A percentile compares a stretch with the other conserved stretches of the same genome.
Evolutionary conservation across 1,284 basidiomycete species (phyloP).

Genomic region (Ganoderma leucocontextum): DNA sequence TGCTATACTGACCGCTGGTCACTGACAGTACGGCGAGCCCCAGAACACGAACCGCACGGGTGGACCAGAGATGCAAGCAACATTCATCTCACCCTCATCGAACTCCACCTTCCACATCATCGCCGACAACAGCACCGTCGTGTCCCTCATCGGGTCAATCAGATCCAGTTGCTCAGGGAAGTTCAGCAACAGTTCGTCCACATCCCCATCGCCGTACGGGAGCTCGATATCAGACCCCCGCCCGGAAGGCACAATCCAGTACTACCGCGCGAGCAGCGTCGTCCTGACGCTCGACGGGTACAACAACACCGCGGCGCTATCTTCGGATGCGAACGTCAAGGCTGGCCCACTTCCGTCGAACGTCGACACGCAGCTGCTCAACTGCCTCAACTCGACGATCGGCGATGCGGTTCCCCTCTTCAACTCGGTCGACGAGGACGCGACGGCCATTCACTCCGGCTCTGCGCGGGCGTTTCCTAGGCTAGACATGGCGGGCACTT

Average conservation of each 20-base stretch:
- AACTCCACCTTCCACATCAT: conserved; percentile 63
- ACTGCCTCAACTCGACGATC: conserved; percentile 64
- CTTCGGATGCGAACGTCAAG: conserved; percentile 48
- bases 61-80: conserved; percentile 58
- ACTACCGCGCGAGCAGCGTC: conserved; percentile 66
- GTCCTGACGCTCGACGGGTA: conserved; percentile 68
- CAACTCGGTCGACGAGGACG: conserved; percentile 30
- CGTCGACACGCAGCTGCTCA: conserved; percentile 55
- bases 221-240: conserved; percentile 40
- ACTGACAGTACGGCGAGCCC: conserved; percentile 59
- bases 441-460: neutral
- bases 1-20: neutral
- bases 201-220: conserved; percentile 22
- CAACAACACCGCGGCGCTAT: conserved; percentile 61
- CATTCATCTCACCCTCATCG: conserved; percentile 54
- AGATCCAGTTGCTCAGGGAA: conserved; percentile 48
- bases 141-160: conserved; percentile 57
- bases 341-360: conserved; percentile 56
- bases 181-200: conserved; percentile 35
- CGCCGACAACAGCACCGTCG: conserved; percentile 63
- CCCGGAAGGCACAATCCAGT: conserved; percentile 64
- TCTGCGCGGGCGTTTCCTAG: neutral
- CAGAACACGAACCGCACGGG: conserved; percentile 67
- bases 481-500: neutral
- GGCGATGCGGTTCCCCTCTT: conserved; percentile 54